A percentile compares a stretch with the other conserved stretches of the same genome.
These are phyloP conservation scores for Massarina eburnea DNA, from an alignment of 2,329 filamentous ascomycete species.

Conservation along the genomic window DNA sequence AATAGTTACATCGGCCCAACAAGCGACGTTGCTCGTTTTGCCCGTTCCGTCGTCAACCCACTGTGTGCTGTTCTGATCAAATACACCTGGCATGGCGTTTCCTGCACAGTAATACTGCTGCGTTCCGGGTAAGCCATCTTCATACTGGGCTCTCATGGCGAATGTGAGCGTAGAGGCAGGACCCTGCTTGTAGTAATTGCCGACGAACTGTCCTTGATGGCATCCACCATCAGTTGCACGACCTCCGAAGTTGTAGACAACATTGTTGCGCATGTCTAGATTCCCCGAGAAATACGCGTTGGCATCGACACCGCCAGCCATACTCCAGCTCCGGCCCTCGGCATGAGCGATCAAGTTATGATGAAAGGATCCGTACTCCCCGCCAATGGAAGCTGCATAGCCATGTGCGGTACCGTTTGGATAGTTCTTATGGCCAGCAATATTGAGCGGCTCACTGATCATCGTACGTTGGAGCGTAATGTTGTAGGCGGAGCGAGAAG, in stretches of 20 bases:
- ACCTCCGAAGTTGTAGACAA: slow-evolving; percentile 41
- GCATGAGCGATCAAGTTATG: slow-evolving; percentile 46
- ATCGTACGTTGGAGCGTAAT: slow-evolving; percentile 41
- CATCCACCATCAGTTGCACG: slow-evolving; percentile 39
- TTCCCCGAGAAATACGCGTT: slow-evolving; percentile 34
- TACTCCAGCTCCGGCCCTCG: slow-evolving; percentile 42
- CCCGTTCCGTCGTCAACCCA: slow-evolving; percentile 25
- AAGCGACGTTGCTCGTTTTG: slow-evolving; percentile 26
- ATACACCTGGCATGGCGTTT: slow-evolving; percentile 36
- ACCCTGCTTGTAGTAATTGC: slow-evolving; percentile 39
- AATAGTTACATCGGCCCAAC: slow-evolving; percentile 34
- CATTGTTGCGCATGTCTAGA: slow-evolving; percentile 41
- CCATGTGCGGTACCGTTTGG: slow-evolving; percentile 30
- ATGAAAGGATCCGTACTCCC: slow-evolving; percentile 40
- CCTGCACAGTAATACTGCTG: slow-evolving; percentile 40
- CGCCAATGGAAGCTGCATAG: slow-evolving; percentile 28
- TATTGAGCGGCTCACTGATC: slow-evolving; percentile 42
- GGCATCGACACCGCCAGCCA: slow-evolving; percentile 36
- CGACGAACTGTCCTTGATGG: slow-evolving; percentile 37
- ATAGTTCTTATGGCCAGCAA: slow-evolving; percentile 44
- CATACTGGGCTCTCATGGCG: slow-evolving; percentile 31
- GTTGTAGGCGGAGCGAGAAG: slow-evolving; percentile 37
- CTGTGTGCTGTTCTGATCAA: slow-evolving; percentile 29
- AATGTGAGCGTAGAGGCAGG: slow-evolving; percentile 32
- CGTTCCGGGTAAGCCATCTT: slow-evolving; percentile 35